Evolutionary conservation across 495 filamentous ascomycete species (phyloP).

Genomic region (Gamarada debralockiae): DNA sequence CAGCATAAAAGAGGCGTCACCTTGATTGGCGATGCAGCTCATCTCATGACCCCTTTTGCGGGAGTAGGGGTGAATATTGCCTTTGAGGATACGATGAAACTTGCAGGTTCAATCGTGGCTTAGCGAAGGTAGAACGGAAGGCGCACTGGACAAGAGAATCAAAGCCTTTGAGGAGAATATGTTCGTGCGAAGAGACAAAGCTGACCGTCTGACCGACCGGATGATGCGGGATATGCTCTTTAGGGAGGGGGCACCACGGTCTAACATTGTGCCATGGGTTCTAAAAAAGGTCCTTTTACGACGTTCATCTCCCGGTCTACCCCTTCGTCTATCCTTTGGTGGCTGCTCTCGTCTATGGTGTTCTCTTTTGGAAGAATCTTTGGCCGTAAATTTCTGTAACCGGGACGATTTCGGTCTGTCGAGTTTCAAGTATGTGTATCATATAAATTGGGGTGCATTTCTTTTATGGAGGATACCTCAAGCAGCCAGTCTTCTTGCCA

Average conservation of each 20-base stretch:
- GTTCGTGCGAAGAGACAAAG: slow-evolving; percentile 15
- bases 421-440: no score
- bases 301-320: background rate
- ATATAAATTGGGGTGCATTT: background rate
- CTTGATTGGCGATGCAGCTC: slow-evolving; percentile 59
- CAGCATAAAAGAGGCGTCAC: slow-evolving; percentile 43
- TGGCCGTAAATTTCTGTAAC: background rate
- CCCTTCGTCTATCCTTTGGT: background rate
- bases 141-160: slow-evolving; percentile 15
- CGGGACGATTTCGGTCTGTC: background rate
- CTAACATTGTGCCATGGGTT: slow-evolving; percentile 13
- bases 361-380: background rate
- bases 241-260: slow-evolving; percentile 20
- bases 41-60: slow-evolving; percentile 58
- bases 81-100: slow-evolving; percentile 51
- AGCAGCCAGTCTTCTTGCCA: no score
- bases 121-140: background rate
- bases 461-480: background rate
- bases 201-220: slow-evolving; percentile 21
- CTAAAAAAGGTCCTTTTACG: background rate
- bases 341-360: background rate
- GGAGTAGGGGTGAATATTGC: slow-evolving; percentile 58
- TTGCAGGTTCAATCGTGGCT: slow-evolving; percentile 33
- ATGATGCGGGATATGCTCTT: slow-evolving; percentile 26
- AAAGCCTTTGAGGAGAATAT: slow-evolving; percentile 23